Conservation (phyloP, 2,329 filamentous ascomycete species). For the Ceratocystis ficicola region DNA sequence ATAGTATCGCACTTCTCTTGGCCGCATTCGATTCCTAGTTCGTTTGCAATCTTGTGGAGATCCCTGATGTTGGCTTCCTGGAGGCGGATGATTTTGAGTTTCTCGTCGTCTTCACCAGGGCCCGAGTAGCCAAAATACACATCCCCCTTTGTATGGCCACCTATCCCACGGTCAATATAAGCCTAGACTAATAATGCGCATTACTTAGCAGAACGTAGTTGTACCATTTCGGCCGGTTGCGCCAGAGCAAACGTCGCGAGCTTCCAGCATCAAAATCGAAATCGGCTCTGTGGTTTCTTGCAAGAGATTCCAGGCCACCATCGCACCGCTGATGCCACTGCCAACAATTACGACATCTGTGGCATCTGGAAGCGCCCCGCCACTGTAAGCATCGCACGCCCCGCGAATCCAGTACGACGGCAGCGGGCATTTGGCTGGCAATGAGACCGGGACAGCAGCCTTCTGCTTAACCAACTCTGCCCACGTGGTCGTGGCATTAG, state of each 20-base stretch:
- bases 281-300: conserved; percentile 9
- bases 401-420: conserved; percentile 25
- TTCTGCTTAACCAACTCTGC: conserved; percentile 7
- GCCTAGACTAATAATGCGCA: not conserved
- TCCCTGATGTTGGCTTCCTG: conserved; percentile 22
- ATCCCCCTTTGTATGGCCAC: conserved; percentile 20
- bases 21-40: conserved; percentile 21
- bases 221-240: conserved; percentile 31
- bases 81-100: conserved; percentile 22
- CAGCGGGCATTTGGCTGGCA: conserved; percentile 5
- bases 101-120: conserved; percentile 13
- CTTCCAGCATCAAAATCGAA: conserved; percentile 29
- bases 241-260: conserved; percentile 29
- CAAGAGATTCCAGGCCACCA: conserved; percentile 29
- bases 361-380: conserved; percentile 29
- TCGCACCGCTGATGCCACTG: conserved; percentile 41
- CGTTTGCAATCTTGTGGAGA: conserved; percentile 20
- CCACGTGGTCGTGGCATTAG: not conserved
- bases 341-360: conserved; percentile 43
- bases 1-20: conserved; percentile 19
- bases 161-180: conserved; percentile 13
- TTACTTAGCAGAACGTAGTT: not conserved
- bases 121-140: conserved; percentile 18
- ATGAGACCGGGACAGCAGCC: conserved; percentile 9
- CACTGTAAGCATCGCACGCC: conserved; percentile 22